Base-by-base conservation (phyloP, 768 basidiomycete genomes). In the Collybia sordida region DNA sequence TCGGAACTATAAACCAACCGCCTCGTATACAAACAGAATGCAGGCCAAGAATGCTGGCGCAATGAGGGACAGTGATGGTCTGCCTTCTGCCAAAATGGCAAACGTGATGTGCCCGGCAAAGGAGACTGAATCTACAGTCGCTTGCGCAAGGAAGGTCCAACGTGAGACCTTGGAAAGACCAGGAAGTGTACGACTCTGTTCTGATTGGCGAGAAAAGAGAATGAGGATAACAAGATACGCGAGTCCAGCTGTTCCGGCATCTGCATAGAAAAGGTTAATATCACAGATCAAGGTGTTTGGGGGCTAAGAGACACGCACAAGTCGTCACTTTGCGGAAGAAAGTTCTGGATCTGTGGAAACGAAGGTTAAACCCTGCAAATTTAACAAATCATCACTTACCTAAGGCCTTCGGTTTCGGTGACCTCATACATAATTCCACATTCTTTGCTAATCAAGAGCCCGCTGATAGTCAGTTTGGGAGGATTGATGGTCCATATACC, bases 41-140 rank as follows among this genome's bases (percentile, higher is more conserved):
- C 88, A 88, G 9, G 90, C 86, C 21, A 95, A 60, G 59, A 93
- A 95, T 0, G 91, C 90, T 1, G 93, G 92, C 0, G 88, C 87
- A 35, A 94, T 75, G 21, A 94, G 74, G 1, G 91, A 85, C 19
- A 96, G 66, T 1, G 91, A 92, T 1, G 91, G 81, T 24, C 85
- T 72, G 37, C 92, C 92, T 53, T 94, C 88, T 2, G 89, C 84
- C 31, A 94, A 70, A 49, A 95, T 87, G 3, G 90, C 91, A 50
- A 96, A 86, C 0, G 92, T 94, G 47, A 94, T 83, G 59, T 95
- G 91, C 0, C 88, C 88, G 17, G 90, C 89, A 63, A 96, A 95
- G 0, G 89, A 83, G 37, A 93, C 83, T 0, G 88, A 81, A 61
- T 97, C 93, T 17, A 90, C 79, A 1, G 85, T 79, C 4, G 86